Evolutionary conservation across 257 asterid species (phyloP).

Genomic region (Scutellaria barbata): DNA sequence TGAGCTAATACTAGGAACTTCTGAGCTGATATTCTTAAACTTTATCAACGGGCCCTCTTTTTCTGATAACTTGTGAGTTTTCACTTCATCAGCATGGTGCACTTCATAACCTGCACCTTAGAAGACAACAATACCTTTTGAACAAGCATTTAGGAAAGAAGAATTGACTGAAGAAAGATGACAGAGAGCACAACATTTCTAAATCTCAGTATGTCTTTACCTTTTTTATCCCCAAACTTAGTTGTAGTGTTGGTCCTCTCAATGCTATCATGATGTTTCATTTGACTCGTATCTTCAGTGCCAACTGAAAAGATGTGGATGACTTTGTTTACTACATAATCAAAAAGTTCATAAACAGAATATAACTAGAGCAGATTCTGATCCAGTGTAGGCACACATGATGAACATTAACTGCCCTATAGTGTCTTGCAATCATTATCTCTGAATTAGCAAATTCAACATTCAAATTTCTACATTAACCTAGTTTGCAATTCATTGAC

Average conservation of each 20-base stretch:
- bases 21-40: conserved; percentile 44
- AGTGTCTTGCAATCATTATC: too few species aligned
- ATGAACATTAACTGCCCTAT: too few species aligned
- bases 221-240: conserved; percentile 29
- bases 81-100: conserved; percentile 44
- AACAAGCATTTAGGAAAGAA: neutral
- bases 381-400: neutral
- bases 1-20: too few species aligned
- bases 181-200: neutral
- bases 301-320: conserved; percentile 31
- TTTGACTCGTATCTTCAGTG: conserved; percentile 35
- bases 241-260: conserved; percentile 33
- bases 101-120: conserved; percentile 39
- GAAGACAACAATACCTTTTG: neutral
- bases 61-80: conserved; percentile 52
- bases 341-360: neutral
- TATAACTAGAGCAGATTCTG: neutral
- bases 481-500: too few species aligned
- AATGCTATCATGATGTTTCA: conserved; percentile 33
- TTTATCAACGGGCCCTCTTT: conserved; percentile 41
- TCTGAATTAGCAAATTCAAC: too few species aligned
- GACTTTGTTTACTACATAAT: neutral
- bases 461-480: too few species aligned
- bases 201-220: conserved; percentile 26
- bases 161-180: neutral